Base-by-base conservation (phyloP, 2,329 filamentous ascomycete genomes). In the Neoscytalidium dimidiatum region DNA sequence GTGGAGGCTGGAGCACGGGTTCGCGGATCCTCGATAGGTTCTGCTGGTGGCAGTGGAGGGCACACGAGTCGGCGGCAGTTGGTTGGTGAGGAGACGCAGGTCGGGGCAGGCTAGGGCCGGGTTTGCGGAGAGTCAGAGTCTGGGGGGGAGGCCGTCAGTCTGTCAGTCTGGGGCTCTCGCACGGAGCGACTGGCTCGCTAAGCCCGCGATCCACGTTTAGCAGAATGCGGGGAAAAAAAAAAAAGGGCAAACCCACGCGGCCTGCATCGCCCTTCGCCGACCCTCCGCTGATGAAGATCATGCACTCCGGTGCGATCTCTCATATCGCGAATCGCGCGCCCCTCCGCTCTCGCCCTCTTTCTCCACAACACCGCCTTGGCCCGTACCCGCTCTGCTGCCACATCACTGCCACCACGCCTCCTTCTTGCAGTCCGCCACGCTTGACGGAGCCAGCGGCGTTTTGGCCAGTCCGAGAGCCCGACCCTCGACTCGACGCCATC, bases 221-320 rank as follows among this genome's bases (percentile, higher is more conserved):
- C 53, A 58, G 38, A 44, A 43, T 60, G 56, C 56, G 56, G 56
- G 56, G 56, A 46, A 19, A 60, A 44, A 26, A 41, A 41, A 41
- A 46, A 19, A 60, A 44, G n/a, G 41, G 6, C 17, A 33, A 17
- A 23, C 56, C 17, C 49, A 3, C 38, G 17, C 35, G 53, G n/a
- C 35, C 13, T 43, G 23, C 53, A 58, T 44, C 48, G 44, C 21
- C 44, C 44, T 48, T 28, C 49, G 48, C 23, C 49, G 17, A 13
- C 49, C 21, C 29, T 29, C 48, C 28, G 48, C 44, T 5, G 21
- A 14, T 13, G 44, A 19, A 14, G 44, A 14, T 9, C 21, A 48
- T 14, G 7, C 21, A 11, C 4, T 19, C 44, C 21, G 6, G n/a
- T n/a, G n/a, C 43, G 43, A n/a, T 2, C n/a, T 46, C 44, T n/a